Evolutionary conservation across 345 rosid genomes (phyloP), one percentile per base, ranked within the genome.

Genomic region (Salix caprea): DNA sequence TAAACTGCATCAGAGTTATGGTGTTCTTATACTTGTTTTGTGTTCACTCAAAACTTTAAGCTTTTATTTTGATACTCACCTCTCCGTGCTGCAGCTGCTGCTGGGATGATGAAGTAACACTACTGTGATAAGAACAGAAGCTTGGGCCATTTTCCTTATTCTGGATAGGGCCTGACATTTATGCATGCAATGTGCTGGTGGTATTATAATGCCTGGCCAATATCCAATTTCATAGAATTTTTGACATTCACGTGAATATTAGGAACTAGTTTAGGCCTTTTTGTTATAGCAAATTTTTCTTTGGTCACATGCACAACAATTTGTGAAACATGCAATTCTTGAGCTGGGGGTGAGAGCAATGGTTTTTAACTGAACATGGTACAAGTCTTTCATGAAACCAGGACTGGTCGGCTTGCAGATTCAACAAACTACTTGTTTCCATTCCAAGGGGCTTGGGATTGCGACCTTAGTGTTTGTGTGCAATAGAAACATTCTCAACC

Each of bases 191-290:
- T 58, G 24, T 21, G n/a, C 62, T 21, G 21, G 8, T 60, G 65
- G 4, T 14, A 46, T 23, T 60, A 21, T 4, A 54, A 30, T 28
- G 21, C 28, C 2, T 9, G 74, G 21, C 52, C 44, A 10, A 19
- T 74, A 19, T 23, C 44, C 58, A 42, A 60, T 73, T 10, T 73
- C 32, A 5, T 46, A 12, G 69, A 69, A 74, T 44, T 74, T 74
- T 72, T 52, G 15, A 16, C 42, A 18, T 19, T 21, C 58, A 11
- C 64, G 44, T 44, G 46, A 74, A 16, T 74, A 42, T 18, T 19
- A 42, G 30, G 56, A 44, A 18, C 14, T 23, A 2, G 19, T 73
- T 37, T 64, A 64, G 67, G 16, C 67, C 30, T 11, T 24, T 26
- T 24, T 64, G 34, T 28, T 2, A 26, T 64, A 14, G 52, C 19